phyloP scores from a whole-genome alignment of 2,329 filamentous ascomycete species.

The Fusarium sp. region DNA sequence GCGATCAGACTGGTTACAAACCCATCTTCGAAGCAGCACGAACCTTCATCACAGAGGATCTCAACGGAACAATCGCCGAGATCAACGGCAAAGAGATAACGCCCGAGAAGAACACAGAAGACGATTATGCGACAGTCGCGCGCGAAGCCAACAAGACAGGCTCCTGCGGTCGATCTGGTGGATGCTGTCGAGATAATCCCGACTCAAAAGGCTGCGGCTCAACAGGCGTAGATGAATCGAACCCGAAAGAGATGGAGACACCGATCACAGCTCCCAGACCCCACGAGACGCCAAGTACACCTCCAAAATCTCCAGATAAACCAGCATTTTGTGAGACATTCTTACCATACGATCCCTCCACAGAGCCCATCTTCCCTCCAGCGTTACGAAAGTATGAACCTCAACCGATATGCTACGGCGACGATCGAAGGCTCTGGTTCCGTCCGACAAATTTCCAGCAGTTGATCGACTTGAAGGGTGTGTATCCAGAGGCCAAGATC shows the following conservation, averaged over 20 bases:
- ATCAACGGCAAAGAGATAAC: neutral
- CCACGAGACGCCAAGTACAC: neutral
- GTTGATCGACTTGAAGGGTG: neutral
- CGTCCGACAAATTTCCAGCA: neutral
- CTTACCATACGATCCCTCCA: neutral
- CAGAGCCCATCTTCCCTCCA: neutral
- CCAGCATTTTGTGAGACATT: neutral
- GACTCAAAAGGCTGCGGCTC: neutral
- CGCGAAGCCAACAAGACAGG: neutral
- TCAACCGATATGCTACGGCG: neutral
- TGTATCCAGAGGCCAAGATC: neutral
- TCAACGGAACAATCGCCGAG: neutral
- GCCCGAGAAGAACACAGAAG: neutral
- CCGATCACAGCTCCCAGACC: neutral
- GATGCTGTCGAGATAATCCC: neutral
- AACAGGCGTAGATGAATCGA: neutral
- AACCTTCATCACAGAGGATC: neutral
- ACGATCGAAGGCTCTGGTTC: neutral
- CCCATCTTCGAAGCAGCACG: conserved; percentile 1
- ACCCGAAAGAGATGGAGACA: neutral
- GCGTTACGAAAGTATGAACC: neutral
- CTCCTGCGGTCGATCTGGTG: neutral
- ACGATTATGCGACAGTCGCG: neutral
- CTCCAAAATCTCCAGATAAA: neutral
- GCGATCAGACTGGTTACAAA: neutral